phyloP scores from a whole-genome alignment of 2,329 filamentous ascomycete species.

The Endoconidiophora polonica region DNA sequence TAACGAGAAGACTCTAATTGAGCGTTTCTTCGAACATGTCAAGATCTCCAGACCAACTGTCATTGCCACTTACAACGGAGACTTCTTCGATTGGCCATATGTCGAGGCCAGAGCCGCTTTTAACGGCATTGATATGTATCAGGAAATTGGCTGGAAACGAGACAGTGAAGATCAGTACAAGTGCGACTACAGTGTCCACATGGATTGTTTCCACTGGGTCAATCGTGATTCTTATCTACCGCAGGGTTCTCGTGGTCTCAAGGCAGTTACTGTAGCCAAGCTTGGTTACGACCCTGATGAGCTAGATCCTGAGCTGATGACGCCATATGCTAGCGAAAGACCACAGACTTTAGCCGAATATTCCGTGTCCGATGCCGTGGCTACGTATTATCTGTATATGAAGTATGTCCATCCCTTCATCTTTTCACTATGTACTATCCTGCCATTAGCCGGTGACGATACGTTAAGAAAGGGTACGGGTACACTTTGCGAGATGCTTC shows the following conservation, averaged over 20 bases:
- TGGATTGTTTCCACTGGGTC: conserved; percentile 99
- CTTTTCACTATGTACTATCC: conserved; percentile 93
- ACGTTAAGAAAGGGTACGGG: conserved; percentile 89
- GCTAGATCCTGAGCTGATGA: conserved; percentile 94
- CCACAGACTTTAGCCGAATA: conserved; percentile 94
- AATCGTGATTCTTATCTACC: conserved; percentile 96
- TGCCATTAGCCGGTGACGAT: conserved; percentile 85
- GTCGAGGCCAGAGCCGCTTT: conserved; percentile 86
- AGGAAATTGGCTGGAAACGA: conserved; percentile 91
- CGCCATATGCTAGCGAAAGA: conserved; percentile 71
- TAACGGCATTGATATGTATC: conserved; percentile 97
- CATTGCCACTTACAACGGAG: conserved; percentile 99
- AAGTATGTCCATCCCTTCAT: conserved; percentile 99
- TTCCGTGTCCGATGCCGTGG: conserved; percentile 95
- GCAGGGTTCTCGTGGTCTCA: conserved; percentile 90
- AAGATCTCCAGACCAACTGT: conserved; percentile 90
- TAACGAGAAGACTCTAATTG: conserved; percentile 72
- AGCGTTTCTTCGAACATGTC: conserved; percentile 88
- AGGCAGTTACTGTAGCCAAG: conserved; percentile 95
- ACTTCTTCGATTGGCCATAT: conserved; percentile 99
- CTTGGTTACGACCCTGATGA: conserved; percentile 97
- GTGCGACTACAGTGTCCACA: conserved; percentile 88
- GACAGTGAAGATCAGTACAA: conserved; percentile 94
- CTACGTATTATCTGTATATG: conserved; percentile 99
- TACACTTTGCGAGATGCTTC: conserved; percentile 96